Base-by-base conservation (phyloP, 192 early-diverging fungal species). In the Funneliformis mosseae region DNA sequence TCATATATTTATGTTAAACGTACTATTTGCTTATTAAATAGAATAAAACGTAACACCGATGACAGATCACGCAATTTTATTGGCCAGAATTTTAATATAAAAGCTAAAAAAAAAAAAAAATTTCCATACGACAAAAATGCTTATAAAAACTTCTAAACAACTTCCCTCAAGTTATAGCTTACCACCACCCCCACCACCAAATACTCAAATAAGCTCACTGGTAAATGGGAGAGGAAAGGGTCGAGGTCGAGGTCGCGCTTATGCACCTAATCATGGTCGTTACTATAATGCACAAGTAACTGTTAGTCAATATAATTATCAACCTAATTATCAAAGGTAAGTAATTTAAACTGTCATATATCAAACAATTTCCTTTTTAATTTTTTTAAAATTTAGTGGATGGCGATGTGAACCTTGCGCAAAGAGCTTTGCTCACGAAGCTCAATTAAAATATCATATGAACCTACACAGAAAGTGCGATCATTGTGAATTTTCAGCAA, bases 111-210 rank as follows among this genome's bases (percentile, higher is more conserved):
- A n/a, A n/a, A n/a, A n/a, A n/a, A n/a, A n/a, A n/a, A n/a, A n/a
- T n/a, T n/a, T n/a, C n/a, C n/a, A n/a, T n/a, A n/a, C n/a, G n/a
- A n/a, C n/a, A n/a, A n/a, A n/a, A n/a, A n/a, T n/a, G n/a, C n/a
- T n/a, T n/a, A n/a, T n/a, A n/a, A n/a, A n/a, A n/a, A n/a, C n/a
- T n/a, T n/a, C n/a, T n/a, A n/a, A n/a, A n/a, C n/a, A 55, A 18
- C 48, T 55, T 55, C 48, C 48, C 48, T 55, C 4, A 21, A 69
- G 67, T 39, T 69, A 69, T 39, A 69, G 67, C 4, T 69, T 69
- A 69, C 67, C 67, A 21, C 67, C 67, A 69, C 67, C 67, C 5
- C 67, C 67, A 7, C 67, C 67, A 4, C 10, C 28, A 41, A 14
- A 18, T 21, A 27, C 27, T 33, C n/a, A n/a, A n/a, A n/a, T n/a